These are phyloP conservation scores for Adansonia digitata DNA, from an alignment of 345 rosid genomes.

Conservation along the genomic window DNA sequence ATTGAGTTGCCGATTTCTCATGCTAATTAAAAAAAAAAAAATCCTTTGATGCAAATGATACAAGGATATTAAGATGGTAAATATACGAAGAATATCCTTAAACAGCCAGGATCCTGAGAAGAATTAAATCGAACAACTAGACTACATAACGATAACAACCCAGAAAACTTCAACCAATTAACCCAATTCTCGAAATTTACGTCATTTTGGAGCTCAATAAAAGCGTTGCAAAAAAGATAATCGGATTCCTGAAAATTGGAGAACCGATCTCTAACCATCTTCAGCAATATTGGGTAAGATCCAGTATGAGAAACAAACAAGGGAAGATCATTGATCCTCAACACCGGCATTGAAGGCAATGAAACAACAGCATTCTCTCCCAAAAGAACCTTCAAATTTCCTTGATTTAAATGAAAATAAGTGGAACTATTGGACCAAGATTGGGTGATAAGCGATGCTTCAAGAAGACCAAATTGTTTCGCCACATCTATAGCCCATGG, in stretches of 20 bases:
- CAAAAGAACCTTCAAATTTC: conserved; percentile 20
- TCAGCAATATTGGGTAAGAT: conserved; percentile 16
- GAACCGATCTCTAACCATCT: conserved; percentile 21
- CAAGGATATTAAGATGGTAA: too few species aligned
- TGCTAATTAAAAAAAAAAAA: too few species aligned
- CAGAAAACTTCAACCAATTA: too few species aligned
- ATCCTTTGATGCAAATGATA: too few species aligned
- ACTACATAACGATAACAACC: not conserved
- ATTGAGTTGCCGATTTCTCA: too few species aligned
- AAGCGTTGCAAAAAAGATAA: conserved; percentile 38
- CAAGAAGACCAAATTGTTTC: conserved; percentile 24
- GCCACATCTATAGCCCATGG: conserved; percentile 52
- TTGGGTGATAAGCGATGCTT: conserved; percentile 42
- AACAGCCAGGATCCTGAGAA: not conserved
- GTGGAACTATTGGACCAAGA: conserved; percentile 34
- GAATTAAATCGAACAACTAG: not conserved
- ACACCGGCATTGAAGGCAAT: conserved; percentile 32
- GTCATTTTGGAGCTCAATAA: conserved; percentile 37
- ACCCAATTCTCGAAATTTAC: conserved; percentile 26
- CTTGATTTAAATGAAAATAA: conserved; percentile 31
- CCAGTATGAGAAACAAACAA: conserved; percentile 26
- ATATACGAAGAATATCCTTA: not conserved
- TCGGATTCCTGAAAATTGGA: conserved; percentile 27
- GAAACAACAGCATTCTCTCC: conserved; percentile 19
- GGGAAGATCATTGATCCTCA: conserved; percentile 36